phyloP scores from a whole-genome alignment of 495 filamentous ascomycete genomes.

The Penicillium coffeae region DNA sequence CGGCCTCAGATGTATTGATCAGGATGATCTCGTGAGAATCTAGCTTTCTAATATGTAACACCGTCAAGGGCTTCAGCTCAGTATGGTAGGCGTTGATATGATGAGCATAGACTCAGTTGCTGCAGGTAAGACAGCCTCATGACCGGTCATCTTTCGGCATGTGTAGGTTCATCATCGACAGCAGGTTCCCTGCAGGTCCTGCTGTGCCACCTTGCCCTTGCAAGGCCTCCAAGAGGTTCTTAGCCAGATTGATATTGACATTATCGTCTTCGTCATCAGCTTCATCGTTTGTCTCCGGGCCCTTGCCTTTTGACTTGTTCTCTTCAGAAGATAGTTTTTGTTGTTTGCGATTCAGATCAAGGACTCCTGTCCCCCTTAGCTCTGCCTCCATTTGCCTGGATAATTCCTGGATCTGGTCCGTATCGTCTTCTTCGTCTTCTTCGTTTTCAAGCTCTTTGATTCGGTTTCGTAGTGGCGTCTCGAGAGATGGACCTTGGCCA shows the following conservation, averaged over 20 bases:
- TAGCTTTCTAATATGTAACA: too few relatives aligned
- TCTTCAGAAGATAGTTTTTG: constrained; percentile 15
- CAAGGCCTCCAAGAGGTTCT: constrained; percentile 88
- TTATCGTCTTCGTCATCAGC: constrained; percentile 52
- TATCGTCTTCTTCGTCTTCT: constrained; percentile 50
- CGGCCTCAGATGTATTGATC: too few relatives aligned
- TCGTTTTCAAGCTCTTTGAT: constrained; percentile 46
- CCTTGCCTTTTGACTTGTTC: constrained; percentile 22
- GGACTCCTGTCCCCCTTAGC: constrained; percentile 68
- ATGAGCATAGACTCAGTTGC: not conserved
- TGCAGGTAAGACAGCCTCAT: constrained; percentile 1
- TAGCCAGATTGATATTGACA: constrained; percentile 81
- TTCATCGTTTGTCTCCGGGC: constrained; percentile 8
- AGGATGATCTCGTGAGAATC: too few relatives aligned
- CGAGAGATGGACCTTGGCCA: constrained; percentile 19
- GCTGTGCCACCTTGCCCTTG: constrained; percentile 81
- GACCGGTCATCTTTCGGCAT: constrained; percentile 70
- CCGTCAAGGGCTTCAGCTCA: too few relatives aligned
- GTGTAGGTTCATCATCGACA: constrained; percentile 77
- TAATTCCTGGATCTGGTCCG: constrained; percentile 65
- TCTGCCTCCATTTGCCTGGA: constrained; percentile 79
- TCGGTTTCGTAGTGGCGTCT: constrained; percentile 27
- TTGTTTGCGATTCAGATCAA: constrained; percentile 55
- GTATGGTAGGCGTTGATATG: too few relatives aligned
- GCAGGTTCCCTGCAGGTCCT: constrained; percentile 80